These are phyloP conservation scores for Sergeia podlipaevii DNA, from an alignment of 208 protist genomes.

Conservation along the genomic window DNA sequence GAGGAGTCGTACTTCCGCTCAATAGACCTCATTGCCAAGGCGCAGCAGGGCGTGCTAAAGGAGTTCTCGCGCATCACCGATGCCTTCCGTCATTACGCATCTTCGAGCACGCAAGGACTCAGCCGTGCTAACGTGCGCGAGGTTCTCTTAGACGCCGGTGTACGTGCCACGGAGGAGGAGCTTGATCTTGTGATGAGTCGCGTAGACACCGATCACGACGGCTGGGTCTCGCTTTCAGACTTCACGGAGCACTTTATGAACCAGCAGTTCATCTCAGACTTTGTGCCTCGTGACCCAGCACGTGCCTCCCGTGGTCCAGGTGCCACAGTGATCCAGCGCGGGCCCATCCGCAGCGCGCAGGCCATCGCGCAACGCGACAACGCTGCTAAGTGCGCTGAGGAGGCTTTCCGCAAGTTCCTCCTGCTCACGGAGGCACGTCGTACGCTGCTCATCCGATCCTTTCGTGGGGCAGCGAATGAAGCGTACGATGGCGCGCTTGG, in stretches of 20 bases:
- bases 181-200: slow-evolving; percentile 52
- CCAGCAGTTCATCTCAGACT: slow-evolving; percentile 79
- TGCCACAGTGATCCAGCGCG: slow-evolving; percentile 26
- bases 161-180: slow-evolving; percentile 32
- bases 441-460: slow-evolving; percentile 66
- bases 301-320: slow-evolving; percentile 20
- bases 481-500: slow-evolving; percentile 80
- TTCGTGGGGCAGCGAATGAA: slow-evolving; percentile 39
- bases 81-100: slow-evolving; percentile 77
- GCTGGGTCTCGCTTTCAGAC: slow-evolving; percentile 73
- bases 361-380: slow-evolving; percentile 24
- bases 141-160: slow-evolving; percentile 54
- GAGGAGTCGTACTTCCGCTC: slow-evolving; percentile 69
- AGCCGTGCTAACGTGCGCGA: slow-evolving; percentile 49
- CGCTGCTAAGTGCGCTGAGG: slow-evolving; percentile 34
- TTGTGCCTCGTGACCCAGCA: slow-evolving; percentile 39
- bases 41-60: slow-evolving; percentile 54
- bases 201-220: slow-evolving; percentile 75
- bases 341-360: slow-evolving; percentile 41
- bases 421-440: slow-evolving; percentile 68
- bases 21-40: slow-evolving; percentile 55
- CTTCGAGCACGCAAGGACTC: slow-evolving; percentile 48
- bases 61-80: slow-evolving; percentile 66
- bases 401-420: slow-evolving; percentile 70
- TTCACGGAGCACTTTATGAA: slow-evolving; percentile 78